Conservation (phyloP, 1,284 basidiomycete genomes). For the Rhizoctonia solani region DNA sequence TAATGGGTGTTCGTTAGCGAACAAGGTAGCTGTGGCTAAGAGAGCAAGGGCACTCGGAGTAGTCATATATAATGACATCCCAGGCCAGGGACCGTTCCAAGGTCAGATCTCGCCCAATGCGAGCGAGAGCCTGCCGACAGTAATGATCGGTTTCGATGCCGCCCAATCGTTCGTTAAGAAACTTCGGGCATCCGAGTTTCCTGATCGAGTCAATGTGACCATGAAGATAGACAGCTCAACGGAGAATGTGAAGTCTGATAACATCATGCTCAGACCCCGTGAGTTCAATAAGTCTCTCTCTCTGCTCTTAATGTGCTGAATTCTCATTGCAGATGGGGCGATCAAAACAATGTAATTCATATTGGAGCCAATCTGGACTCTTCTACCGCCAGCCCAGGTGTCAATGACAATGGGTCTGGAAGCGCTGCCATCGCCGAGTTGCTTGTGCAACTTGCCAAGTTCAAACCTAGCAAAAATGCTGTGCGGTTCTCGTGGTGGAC, state of each 20-base stretch:
- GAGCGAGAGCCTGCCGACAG: constrained; percentile 14
- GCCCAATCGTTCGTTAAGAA: constrained; percentile 8
- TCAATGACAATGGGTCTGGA: too few species aligned
- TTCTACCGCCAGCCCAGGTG: constrained; percentile 8
- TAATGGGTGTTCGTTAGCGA: constrained; percentile 12
- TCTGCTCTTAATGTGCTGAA: neutral
- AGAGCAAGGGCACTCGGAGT: constrained; percentile 3
- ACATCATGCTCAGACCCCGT: constrained; percentile 23
- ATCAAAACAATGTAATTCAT: constrained; percentile 27
- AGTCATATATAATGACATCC: constrained; percentile 14
- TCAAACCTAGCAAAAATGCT: constrained; percentile 12
- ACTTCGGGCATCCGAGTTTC: neutral
- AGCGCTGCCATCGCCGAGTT: too few species aligned
- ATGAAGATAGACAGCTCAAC: constrained; percentile 15
- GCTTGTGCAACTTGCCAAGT: too few species aligned
- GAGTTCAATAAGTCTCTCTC: neutral
- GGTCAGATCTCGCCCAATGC: constrained; percentile 15
- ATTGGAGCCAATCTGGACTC: constrained; percentile 14
- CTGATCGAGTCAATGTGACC: neutral
- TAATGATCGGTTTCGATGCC: constrained; percentile 15
- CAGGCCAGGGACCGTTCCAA: neutral
- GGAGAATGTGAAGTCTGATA: constrained; percentile 20
- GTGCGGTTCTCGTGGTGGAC: constrained; percentile 28
- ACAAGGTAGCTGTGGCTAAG: constrained; percentile 10
- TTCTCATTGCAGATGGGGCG: constrained; percentile 16